These are phyloP conservation scores for Pythium guiyangense DNA, from an alignment of 352 stramenopile species.

Conservation along the genomic window DNA sequence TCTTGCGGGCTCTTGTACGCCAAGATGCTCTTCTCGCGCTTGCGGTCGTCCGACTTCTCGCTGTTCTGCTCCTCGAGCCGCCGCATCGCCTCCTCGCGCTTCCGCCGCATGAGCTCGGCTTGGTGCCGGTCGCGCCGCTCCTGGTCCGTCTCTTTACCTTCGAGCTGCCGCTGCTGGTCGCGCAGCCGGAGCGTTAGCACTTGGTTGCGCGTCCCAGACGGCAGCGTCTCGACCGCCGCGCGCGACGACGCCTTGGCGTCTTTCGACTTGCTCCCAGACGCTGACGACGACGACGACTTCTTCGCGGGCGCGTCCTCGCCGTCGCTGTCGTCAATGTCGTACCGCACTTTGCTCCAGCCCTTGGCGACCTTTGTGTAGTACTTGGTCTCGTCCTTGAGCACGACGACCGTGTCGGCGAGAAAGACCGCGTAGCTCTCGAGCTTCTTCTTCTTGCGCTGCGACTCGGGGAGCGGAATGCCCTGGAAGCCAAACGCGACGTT, in stretches of 20 bases:
- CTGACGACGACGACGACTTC: conserved; percentile 34
- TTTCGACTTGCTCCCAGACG: conserved; percentile 37
- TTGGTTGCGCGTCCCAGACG: conserved; percentile 78
- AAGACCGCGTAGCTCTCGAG: conserved; percentile 91
- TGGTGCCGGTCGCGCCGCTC: conserved; percentile 87
- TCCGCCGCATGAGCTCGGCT: conserved; percentile 83
- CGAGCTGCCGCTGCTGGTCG: conserved; percentile 81
- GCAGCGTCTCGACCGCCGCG: conserved; percentile 44
- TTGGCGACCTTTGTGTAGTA: conserved; percentile 90
- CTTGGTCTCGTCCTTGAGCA: conserved; percentile 94
- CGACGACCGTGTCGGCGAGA: conserved; percentile 94
- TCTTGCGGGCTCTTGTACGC: too few species aligned
- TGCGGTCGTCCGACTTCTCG: conserved; percentile 67
- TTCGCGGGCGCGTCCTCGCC: conserved; percentile 77
- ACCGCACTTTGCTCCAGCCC: conserved; percentile 87
- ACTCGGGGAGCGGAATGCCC: conserved; percentile 88
- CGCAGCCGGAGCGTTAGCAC: conserved; percentile 81
- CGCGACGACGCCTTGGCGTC: conserved; percentile 40
- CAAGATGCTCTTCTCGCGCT: conserved; percentile 86
- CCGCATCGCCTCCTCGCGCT: conserved; percentile 85
- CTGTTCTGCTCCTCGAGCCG: conserved; percentile 83
- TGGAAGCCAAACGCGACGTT: conserved; percentile 96
- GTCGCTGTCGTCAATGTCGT: conserved; percentile 93
- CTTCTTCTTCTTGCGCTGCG: conserved; percentile 84
- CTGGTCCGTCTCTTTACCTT: conserved; percentile 86